Evolutionary conservation across 2,329 filamentous ascomycete genomes (phyloP), one percentile per base, ranked within the genome.

Genomic region (Macroventuria anomochaeta): DNA sequence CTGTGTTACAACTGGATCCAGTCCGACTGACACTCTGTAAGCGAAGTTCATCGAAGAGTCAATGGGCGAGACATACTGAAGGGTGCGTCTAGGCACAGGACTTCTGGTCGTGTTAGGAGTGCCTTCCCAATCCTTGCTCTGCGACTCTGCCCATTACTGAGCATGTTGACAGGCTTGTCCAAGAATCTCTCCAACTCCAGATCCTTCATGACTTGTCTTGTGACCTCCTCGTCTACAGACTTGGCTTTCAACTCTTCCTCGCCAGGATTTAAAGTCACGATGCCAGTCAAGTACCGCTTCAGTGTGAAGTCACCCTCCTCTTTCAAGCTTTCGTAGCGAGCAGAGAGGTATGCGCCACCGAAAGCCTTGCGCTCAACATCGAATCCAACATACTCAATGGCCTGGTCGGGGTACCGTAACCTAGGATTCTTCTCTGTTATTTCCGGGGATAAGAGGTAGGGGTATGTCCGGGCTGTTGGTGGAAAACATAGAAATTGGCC

Each of bases 111-210:
- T 6, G 81, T 86, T 53, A 97, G 80, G 43, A 99, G 76, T 0
- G 93, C 92, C 64, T 91, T 90, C 2, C 92, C 95, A 62, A 99
- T 96, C 57, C 91, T 85, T 7, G 93, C 90, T 48, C 95, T 81
- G 59, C 93, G 82, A 6, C 90, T 93, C 75, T 99, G 95, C 0
- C 95, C 95, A 74, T 97, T 97, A 71, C 92, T 97, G 48, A 99
- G 77, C 71, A 95, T 96, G 20, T 90, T 85, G 7, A 97, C 90
- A 0, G 93, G 93, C 70, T 96, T 88, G 32, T 89, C 83, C 1
- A 96, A 77, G 38, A 97, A 79, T 7, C 82, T 78, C 0, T 81
- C 78, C 12, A 99, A 78, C 42, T 84, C 83, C 49, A 99, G 77
- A 63, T 96, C 88, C 6, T 71, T 70, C 13, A 92, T 83, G 0